phyloP scores from a whole-genome alignment of 306 rosid genomes.

The Quercus wislizeni region DNA sequence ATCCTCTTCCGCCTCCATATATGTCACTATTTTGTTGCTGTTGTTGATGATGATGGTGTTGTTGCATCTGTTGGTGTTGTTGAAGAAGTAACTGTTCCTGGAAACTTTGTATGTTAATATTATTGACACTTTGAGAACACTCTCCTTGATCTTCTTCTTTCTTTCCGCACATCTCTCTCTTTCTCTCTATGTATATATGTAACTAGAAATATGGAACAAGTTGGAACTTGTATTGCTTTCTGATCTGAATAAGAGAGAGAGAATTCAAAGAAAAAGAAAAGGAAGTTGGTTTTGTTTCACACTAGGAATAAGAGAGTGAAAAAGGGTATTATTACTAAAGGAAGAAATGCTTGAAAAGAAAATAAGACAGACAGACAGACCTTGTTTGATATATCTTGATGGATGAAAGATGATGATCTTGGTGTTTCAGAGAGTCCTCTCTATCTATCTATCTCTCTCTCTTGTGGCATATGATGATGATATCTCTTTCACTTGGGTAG shows the following conservation, averaged over 20 bases:
- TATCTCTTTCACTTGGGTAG: slow-evolving; percentile 46
- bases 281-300: slow-evolving; percentile 14
- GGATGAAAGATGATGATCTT: slow-evolving; percentile 20
- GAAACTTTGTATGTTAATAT: slow-evolving; percentile 53
- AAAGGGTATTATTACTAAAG: slow-evolving; percentile 13
- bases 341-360: neutral
- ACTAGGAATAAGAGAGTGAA: slow-evolving; percentile 31
- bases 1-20: slow-evolving; percentile 39
- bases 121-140: slow-evolving; percentile 49
- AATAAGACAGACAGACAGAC: slow-evolving; percentile 20
- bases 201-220: neutral
- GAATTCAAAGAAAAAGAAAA: slow-evolving; percentile 14
- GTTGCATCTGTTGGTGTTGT: slow-evolving; percentile 54
- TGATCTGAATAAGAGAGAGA: slow-evolving; percentile 16
- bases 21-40: slow-evolving; percentile 29
- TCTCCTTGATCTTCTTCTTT: slow-evolving; percentile 61
- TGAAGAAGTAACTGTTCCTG: slow-evolving; percentile 67
- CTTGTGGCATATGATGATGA: neutral
- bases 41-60: slow-evolving; percentile 51
- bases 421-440: slow-evolving; percentile 15
- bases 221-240: slow-evolving; percentile 10
- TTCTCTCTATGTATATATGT: neutral
- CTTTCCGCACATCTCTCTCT: slow-evolving; percentile 50
- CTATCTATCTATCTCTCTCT: neutral
- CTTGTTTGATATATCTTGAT: slow-evolving; percentile 20